Evolutionary conservation across 805 yeast genomes (phyloP).

Genomic region (Saccharomycopsis fermentans): DNA sequence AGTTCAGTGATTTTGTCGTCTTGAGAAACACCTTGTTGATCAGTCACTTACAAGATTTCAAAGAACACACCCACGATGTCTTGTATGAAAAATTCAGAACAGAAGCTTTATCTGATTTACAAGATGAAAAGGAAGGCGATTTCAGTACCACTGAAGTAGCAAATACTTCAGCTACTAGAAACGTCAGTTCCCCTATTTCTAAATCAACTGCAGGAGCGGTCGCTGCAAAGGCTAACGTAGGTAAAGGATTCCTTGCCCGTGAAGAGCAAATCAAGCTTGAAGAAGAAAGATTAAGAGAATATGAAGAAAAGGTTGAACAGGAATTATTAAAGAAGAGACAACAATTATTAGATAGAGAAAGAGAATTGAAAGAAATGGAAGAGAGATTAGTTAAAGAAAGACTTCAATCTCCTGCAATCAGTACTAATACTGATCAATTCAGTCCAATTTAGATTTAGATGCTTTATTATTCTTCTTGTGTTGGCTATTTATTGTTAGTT

Average conservation of each 20-base stretch:
- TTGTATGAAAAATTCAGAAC: constrained; percentile 87
- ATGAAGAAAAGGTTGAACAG: constrained; percentile 83
- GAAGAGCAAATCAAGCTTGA: constrained; percentile 86
- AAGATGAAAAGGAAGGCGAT: constrained; percentile 15
- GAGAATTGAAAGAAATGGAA: constrained; percentile 75
- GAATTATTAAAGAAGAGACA: constrained; percentile 72
- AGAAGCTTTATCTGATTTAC: constrained; percentile 57
- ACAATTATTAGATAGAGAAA: constrained; percentile 76
- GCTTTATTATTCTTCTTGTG: neutral
- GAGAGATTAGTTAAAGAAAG: constrained; percentile 34
- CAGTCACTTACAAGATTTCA: constrained; percentile 79
- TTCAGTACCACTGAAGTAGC: constrained; percentile 8
- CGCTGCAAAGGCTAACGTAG: constrained; percentile 8
- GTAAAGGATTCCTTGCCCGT: constrained; percentile 41
- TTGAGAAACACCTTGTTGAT: constrained; percentile 71
- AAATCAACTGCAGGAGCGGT: neutral
- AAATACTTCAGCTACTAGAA: constrained; percentile 3
- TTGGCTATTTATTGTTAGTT: neutral
- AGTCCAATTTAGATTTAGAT: neutral
- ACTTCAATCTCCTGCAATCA: constrained; percentile 9
- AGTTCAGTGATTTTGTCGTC: constrained; percentile 68
- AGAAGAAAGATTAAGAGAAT: constrained; percentile 78
- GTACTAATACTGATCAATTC: neutral
- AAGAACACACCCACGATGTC: constrained; percentile 79
- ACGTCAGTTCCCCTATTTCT: neutral